A percentile compares a stretch with the other conserved stretches of the same genome.
phyloP scores from a whole-genome alignment of 768 basidiomycete genomes.

The Calocybe cyanea region DNA sequence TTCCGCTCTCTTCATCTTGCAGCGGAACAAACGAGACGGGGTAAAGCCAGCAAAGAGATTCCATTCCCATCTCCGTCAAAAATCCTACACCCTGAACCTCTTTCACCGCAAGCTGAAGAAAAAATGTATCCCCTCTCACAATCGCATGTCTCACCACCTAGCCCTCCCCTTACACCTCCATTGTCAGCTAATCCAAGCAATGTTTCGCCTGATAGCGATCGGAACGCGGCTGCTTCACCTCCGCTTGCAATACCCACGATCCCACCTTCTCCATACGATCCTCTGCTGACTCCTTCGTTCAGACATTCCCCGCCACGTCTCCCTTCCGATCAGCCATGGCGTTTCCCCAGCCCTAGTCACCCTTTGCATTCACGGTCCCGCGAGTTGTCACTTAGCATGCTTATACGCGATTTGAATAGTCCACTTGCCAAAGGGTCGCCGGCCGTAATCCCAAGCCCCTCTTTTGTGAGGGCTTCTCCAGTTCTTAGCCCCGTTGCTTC shows the following conservation, averaged over 20 bases:
- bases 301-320: conserved; percentile 72
- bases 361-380: conserved; percentile 64
- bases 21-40: conserved; percentile 22
- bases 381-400: conserved; percentile 63
- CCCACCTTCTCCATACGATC: conserved; percentile 74
- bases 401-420: conserved; percentile 51
- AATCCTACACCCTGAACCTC: conserved; percentile 22
- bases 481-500: conserved; percentile 22
- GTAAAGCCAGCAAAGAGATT: conserved; percentile 13
- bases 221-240: conserved; percentile 26
- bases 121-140: conserved; percentile 14
- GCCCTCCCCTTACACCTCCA: conserved; percentile 35
- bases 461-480: conserved; percentile 32
- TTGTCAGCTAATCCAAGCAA: conserved; percentile 27
- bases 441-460: conserved; percentile 26
- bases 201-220: conserved; percentile 16
- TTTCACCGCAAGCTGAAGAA: conserved; percentile 16
- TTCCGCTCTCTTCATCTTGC: conserved; percentile 35
- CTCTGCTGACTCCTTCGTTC: conserved; percentile 70
- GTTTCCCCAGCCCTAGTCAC: conserved; percentile 76
- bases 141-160: conserved; percentile 22
- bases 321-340: conserved; percentile 80
- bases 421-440: conserved; percentile 35
- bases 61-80: conserved; percentile 19
- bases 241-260: conserved; percentile 30